Base-by-base conservation (phyloP, 2,329 filamentous ascomycete species). In the Amauroascus niger region DNA sequence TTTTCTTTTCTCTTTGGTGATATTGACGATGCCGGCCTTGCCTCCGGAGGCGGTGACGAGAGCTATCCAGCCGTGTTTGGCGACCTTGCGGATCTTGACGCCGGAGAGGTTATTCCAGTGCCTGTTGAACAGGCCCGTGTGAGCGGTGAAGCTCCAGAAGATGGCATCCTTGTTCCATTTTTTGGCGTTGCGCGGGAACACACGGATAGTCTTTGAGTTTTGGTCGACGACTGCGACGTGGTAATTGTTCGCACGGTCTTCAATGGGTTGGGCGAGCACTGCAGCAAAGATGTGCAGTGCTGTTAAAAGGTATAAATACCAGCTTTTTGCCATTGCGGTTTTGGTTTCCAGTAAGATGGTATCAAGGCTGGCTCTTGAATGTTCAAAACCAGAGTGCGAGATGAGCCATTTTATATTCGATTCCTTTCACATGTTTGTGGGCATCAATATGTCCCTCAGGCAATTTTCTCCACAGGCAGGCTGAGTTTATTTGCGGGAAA, bases 1-100 rank as follows among this genome's bases (percentile, higher is more conserved):
- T 65, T 79, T 74, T 3, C 71, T 67, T 56, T 78, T 77, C 32
- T 64, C 63, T 59, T 71, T 69, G 11, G 77, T 77, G 16, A 77
- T 67, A 45, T 72, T 67, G 40, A 76, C 67, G 18, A 80, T 69
- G 49, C 74, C 71, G 48, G 56, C 59, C 35, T 58, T 60, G 5
- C 59, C 59, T 11, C 54, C 56, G 1, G 57, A 60, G n/a, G 59
- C 56, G 2, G 57, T 48, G 16, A 60, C 59, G 11, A 60, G 57
- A 4, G 57, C 59, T 22, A 60, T 57, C 46, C 49, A 52, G 13
- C 57, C 57, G 20, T 48, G 57, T 30, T 55, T 52, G 2, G 53
- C 57, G 5, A 56, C 57, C 44, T 57, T 59, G 50, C 59, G 59
- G 53, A 60, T 54, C 50, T 57, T 56, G 32, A 58, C 56, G 22